A percentile compares a stretch with the other conserved stretches of the same genome.
Evolutionary conservation across 2,329 filamentous ascomycete genomes (phyloP).

Genomic region (Thelonectria olida): DNA sequence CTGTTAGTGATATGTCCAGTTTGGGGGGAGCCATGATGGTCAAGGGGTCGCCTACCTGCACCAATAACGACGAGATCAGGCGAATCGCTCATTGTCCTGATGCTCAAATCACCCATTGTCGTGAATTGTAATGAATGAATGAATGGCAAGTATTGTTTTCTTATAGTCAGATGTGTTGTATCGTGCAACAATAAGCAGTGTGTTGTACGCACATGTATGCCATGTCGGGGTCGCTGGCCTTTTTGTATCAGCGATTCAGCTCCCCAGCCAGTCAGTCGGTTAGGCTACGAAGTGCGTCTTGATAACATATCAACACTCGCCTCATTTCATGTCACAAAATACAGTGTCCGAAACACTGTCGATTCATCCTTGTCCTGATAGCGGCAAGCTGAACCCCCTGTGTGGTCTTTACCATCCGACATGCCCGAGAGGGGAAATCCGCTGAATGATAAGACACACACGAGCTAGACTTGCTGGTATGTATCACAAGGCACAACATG

Average conservation of each 20-base stretch:
- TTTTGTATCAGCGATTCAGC: background rate
- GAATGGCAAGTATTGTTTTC: too few species aligned
- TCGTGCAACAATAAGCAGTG: too few species aligned
- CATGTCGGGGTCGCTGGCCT: background rate
- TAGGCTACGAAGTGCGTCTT: background rate
- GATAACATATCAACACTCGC: background rate
- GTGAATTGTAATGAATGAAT: too few species aligned
- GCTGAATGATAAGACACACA: slow-evolving; percentile 7
- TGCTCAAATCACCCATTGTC: slow-evolving; percentile 16
- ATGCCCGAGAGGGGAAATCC: background rate
- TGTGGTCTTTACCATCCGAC: too few species aligned
- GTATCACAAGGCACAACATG: background rate
- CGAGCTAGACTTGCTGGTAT: too few species aligned
- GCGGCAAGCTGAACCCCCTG: background rate
- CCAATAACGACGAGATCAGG: slow-evolving; percentile 14
- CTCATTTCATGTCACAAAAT: background rate
- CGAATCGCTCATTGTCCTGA: background rate
- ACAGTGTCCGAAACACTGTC: slow-evolving; percentile 11
- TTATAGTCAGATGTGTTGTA: too few species aligned
- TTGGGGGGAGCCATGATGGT: background rate
- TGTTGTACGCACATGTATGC: too few species aligned
- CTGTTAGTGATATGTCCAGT: background rate
- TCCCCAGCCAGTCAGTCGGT: too few species aligned
- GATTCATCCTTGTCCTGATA: background rate
- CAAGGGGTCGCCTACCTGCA: slow-evolving; percentile 4